phyloP scores from a whole-genome alignment of 1,139 yeast species.

The Saccharomyces hybrid region DNA sequence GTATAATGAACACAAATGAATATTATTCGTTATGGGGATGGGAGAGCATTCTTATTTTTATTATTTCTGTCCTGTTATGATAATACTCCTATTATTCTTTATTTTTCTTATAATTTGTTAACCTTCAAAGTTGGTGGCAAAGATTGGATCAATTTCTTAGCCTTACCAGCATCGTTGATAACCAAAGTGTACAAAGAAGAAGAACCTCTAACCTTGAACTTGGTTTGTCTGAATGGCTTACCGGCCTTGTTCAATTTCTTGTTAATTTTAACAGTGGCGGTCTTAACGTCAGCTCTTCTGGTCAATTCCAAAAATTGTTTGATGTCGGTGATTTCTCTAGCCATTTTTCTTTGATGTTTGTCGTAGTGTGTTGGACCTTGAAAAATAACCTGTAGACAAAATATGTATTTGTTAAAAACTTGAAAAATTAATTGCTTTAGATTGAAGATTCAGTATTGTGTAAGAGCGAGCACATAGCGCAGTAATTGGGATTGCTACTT shows the following conservation, averaged over 20 bases:
- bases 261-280: conserved; percentile 88
- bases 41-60: neutral
- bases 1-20: neutral
- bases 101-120: conserved; percentile 47
- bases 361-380: neutral
- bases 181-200: conserved; percentile 92
- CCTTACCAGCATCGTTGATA: conserved; percentile 94
- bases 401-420: neutral
- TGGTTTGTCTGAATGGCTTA: conserved; percentile 84
- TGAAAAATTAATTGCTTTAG: neutral
- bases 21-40: neutral
- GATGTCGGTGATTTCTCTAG: conserved; percentile 83
- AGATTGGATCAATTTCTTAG: conserved; percentile 96
- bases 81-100: neutral
- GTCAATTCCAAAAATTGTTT: conserved; percentile 97
- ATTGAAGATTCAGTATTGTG: neutral
- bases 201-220: conserved; percentile 98
- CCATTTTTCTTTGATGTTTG: conserved; percentile 22
- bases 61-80: neutral
- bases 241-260: conserved; percentile 79
- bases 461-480: neutral
- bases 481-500: neutral
- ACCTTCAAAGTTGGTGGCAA: conserved; percentile 91
- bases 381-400: neutral
- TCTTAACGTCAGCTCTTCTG: conserved; percentile 92